Conservation (phyloP, 2,329 filamentous ascomycete genomes). For the Zymoseptoria passerinii region DNA sequence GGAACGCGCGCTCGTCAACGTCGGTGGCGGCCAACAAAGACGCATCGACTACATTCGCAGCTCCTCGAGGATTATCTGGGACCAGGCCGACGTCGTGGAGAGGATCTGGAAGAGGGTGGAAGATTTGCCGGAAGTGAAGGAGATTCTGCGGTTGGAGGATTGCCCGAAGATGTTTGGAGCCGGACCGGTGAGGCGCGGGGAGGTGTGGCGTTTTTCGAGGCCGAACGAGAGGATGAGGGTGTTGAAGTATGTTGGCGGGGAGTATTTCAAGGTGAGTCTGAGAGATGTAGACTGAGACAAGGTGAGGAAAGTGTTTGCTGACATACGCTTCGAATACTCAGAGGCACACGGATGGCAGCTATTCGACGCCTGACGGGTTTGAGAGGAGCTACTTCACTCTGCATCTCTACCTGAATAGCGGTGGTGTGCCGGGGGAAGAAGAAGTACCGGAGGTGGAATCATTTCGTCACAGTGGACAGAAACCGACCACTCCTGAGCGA, state of each 20-base stretch:
- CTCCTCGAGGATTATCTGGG: slow-evolving; percentile 71
- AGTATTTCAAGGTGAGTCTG: slow-evolving; percentile 55
- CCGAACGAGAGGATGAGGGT: slow-evolving; percentile 70
- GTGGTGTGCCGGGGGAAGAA: slow-evolving; percentile 5
- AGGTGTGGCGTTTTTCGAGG: slow-evolving; percentile 38
- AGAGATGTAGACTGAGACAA: neutral
- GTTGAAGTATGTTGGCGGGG: slow-evolving; percentile 60
- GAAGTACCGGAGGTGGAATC: slow-evolving; percentile 12
- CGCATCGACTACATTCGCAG: slow-evolving; percentile 53
- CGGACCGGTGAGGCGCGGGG: slow-evolving; percentile 35
- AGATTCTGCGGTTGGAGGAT: slow-evolving; percentile 32
- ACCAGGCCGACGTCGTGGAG: slow-evolving; percentile 53
- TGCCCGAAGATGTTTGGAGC: slow-evolving; percentile 39
- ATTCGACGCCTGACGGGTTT: slow-evolving; percentile 47
- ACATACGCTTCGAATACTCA: neutral
- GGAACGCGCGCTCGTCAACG: slow-evolving; percentile 61
- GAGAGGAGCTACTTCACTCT: slow-evolving; percentile 48
- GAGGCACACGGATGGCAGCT: slow-evolving; percentile 59
- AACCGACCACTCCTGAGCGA: neutral
- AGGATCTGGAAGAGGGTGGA: slow-evolving; percentile 53
- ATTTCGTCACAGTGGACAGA: neutral
- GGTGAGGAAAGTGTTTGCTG: neutral
- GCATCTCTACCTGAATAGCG: slow-evolving; percentile 41
- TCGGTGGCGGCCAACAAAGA: slow-evolving; percentile 53
- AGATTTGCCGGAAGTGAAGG: slow-evolving; percentile 41